Base-by-base conservation (phyloP, 2,329 filamentous ascomycete genomes). In the Pseudocercospora musae region DNA sequence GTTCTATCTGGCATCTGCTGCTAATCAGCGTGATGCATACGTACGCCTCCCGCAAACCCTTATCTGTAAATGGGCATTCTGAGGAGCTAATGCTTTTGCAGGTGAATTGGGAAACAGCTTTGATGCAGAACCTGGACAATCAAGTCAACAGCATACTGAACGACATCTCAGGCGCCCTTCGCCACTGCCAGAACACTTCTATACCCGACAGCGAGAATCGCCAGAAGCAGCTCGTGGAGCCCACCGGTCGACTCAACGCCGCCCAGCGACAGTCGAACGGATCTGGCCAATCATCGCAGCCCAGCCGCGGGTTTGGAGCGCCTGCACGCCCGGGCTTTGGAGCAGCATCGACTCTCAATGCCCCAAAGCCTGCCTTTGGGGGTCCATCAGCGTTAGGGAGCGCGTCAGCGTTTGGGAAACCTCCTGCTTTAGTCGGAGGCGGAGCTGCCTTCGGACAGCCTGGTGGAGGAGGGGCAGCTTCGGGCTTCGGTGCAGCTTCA, bases 121-220 rank as follows among this genome's bases (percentile, higher is more conserved):
- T 69, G 27, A 21, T 62, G 29, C 58, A 54, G 18, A 58, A 68
- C 57, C 65, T 68, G 13, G 66, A 71, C 18, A 64, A 68, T 37
- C 67, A 29, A 73, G 91, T 93, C 57, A 84, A 90, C 63, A 84
- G 80, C n/a, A 87, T 88, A 0, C 73, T 91, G 0, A 84, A 80
- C 63, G 88, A 96, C 70, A 75, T 90, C 9, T 82, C 89, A 63
- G 90, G 87, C 2, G 92, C 93, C 0, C 29, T 54, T 1, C 52
- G 52, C 7, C 52, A 54, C 29, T 54, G 27, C 29, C 52, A 54
- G 18, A 40, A 54, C n/a, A 54, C 52, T 6, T 20, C 52, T 10
- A 23, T 54, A 18, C 52, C 52, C 15, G 52, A 54, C 52, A 54
- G 31, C 15, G n/a, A 40, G n/a, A 54, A 54, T 21, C 52, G 52